These are phyloP conservation scores for Alternaria gaisen DNA, from an alignment of 2,329 filamentous ascomycete species.

Conservation along the genomic window DNA sequence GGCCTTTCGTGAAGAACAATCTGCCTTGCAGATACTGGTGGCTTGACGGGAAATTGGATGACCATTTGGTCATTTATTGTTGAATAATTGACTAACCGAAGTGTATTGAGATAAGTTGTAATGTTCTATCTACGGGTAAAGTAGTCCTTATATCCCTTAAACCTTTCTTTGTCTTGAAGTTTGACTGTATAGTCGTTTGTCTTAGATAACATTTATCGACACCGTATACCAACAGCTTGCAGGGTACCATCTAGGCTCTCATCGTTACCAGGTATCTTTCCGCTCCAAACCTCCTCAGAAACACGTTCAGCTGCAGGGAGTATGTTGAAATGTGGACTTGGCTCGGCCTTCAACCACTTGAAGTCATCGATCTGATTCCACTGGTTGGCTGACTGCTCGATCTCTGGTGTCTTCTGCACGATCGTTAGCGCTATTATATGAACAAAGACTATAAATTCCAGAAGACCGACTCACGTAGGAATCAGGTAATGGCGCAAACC, in stretches of 20 bases:
- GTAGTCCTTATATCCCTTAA: no score
- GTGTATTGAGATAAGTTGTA: no score
- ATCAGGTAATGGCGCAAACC: constrained; percentile 79
- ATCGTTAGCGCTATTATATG: not conserved
- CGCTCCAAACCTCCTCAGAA: constrained; percentile 69
- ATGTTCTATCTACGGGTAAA: no score
- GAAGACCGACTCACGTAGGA: constrained; percentile 67
- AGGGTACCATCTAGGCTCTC: constrained; percentile 29
- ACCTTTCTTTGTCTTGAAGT: no score
- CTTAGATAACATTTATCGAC: not conserved
- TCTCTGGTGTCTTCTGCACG: constrained; percentile 33
- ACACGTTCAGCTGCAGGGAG: constrained; percentile 69
- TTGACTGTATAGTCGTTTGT: no score
- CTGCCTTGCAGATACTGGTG: not conserved
- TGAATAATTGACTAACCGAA: no score
- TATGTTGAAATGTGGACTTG: constrained; percentile 87
- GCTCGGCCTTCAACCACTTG: constrained; percentile 89
- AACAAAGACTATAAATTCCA: not conserved
- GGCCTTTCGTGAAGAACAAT: not conserved
- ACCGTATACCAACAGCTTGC: constrained; percentile 10
- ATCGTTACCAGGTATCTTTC: constrained; percentile 57
- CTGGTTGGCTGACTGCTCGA: constrained; percentile 62
- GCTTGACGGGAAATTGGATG: not conserved
- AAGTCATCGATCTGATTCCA: constrained; percentile 97
- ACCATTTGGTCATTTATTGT: not conserved